Percentiles rank a stretch among this genome's conserved stretches.
These are phyloP conservation scores for Zygosaccharomyces kombuchaensis DNA, from an alignment of 805 yeast species.

Conservation along the genomic window DNA sequence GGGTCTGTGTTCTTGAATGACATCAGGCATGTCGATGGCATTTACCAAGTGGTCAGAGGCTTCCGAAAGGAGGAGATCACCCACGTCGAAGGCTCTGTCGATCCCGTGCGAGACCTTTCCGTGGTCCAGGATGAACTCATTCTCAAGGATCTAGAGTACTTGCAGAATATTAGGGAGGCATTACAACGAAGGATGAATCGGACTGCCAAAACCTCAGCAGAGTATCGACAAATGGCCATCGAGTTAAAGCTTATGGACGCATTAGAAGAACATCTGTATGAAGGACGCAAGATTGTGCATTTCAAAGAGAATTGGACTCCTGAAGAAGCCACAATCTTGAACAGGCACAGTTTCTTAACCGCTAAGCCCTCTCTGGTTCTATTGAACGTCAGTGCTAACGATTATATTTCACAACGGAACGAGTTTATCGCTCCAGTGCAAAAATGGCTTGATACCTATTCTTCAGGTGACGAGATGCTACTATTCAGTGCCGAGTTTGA, in stretches of 20 bases:
- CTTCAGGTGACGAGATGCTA: conserved; percentile 64
- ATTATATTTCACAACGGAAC: conserved; percentile 52
- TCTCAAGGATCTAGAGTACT: conserved; percentile 71
- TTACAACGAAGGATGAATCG: conserved; percentile 40
- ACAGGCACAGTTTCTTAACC: conserved; percentile 68
- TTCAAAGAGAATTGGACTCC: conserved; percentile 59
- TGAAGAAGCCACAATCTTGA: conserved; percentile 62
- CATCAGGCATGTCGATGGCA: conserved; percentile 76
- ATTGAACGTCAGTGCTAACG: conserved; percentile 68
- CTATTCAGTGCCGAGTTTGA: conserved; percentile 63
- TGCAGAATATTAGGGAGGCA: conserved; percentile 52
- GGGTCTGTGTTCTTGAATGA: conserved; percentile 78
- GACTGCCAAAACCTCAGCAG: conserved; percentile 43
- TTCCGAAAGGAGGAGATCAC: conserved; percentile 73
- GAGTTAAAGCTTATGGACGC: conserved; percentile 38
- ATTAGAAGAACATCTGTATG: conserved; percentile 50
- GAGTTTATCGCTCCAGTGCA: conserved; percentile 48
- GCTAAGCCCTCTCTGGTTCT: conserved; percentile 85
- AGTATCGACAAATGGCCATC: conserved; percentile 43
- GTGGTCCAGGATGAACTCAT: conserved; percentile 72
- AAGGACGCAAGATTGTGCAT: conserved; percentile 48
- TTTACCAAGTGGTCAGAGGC: conserved; percentile 73
- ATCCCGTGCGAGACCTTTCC: conserved; percentile 72
- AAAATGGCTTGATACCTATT: conserved; percentile 62
- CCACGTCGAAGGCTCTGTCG: conserved; percentile 67